Percentiles rank a stretch among this genome's conserved stretches.
Conservation (phyloP, 495 filamentous ascomycete species). For the Penicillium samsonianum region DNA sequence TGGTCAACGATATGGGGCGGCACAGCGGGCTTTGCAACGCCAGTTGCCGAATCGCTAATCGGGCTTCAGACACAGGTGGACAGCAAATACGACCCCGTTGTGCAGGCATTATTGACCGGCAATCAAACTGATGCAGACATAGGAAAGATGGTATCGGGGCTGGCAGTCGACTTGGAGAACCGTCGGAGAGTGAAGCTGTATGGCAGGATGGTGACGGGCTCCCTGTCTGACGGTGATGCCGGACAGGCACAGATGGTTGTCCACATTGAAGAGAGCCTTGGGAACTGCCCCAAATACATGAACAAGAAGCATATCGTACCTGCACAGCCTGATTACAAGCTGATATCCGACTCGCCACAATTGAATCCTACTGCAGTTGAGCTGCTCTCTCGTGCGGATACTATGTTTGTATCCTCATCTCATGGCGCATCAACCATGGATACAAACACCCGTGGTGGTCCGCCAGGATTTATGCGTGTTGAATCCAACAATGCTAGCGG, state of each 20-base stretch:
- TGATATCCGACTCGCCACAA: slow-evolving; percentile 49
- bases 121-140: slow-evolving; percentile 30
- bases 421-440: slow-evolving; percentile 70
- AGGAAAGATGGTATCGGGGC: slow-evolving; percentile 55
- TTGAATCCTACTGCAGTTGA: slow-evolving; percentile 51
- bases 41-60: slow-evolving; percentile 57
- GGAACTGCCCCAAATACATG: slow-evolving; percentile 83
- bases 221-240: slow-evolving; percentile 32
- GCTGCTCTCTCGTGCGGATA: slow-evolving; percentile 64
- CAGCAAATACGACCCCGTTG: slow-evolving; percentile 62
- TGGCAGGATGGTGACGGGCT: slow-evolving; percentile 62
- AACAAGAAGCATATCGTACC: slow-evolving; percentile 67
- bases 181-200: slow-evolving; percentile 67
- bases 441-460: slow-evolving; percentile 79
- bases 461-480: slow-evolving; percentile 71
- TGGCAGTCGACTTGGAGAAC: slow-evolving; percentile 67
- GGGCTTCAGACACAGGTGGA: slow-evolving; percentile 62
- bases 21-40: slow-evolving; percentile 61
- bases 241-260: slow-evolving; percentile 64
- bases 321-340: slow-evolving; percentile 50
- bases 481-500: slow-evolving; percentile 48
- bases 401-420: slow-evolving; percentile 73
- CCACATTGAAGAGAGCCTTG: slow-evolving; percentile 66
- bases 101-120: slow-evolving; percentile 51
- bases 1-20: slow-evolving; percentile 79